phyloP scores from a whole-genome alignment of 208 protist genomes.

The Wallacemonas rigidus region DNA sequence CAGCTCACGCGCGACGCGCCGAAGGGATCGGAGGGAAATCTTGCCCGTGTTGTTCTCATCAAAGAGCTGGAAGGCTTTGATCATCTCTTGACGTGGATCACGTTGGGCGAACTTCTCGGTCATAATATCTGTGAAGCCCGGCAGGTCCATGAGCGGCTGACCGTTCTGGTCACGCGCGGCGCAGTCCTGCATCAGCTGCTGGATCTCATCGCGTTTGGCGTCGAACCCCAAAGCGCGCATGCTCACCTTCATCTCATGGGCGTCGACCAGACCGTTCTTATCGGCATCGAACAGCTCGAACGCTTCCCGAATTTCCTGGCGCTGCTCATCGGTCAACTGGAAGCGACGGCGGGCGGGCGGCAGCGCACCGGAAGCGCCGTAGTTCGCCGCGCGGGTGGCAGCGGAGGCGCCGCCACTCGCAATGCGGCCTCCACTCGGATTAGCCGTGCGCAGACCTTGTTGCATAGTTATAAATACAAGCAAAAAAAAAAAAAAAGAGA shows the following conservation, averaged over 20 bases:
- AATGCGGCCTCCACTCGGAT: conserved; percentile 36
- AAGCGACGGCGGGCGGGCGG: conserved; percentile 76
- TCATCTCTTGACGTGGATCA: conserved; percentile 94
- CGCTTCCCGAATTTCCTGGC: conserved; percentile 99
- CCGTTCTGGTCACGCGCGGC: conserved; percentile 79
- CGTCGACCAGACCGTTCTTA: conserved; percentile 96
- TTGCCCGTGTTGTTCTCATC: conserved; percentile 96
- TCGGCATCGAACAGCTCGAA: conserved; percentile 99
- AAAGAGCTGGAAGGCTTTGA: conserved; percentile 96
- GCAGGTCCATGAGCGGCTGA: conserved; percentile 88
- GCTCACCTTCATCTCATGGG: conserved; percentile 99
- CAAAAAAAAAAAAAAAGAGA: conserved; percentile 7
- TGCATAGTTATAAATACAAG: conserved; percentile 2
- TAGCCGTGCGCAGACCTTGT: conserved; percentile 22
- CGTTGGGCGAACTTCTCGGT: conserved; percentile 92
- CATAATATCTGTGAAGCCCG: conserved; percentile 94
- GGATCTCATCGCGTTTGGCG: conserved; percentile 95
- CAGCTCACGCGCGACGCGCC: conserved; percentile 92
- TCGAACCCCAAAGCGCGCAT: conserved; percentile 99
- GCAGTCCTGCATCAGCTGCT: conserved; percentile 88
- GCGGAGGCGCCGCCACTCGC: conserved; percentile 44
- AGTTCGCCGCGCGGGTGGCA: conserved; percentile 9
- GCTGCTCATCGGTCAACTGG: conserved; percentile 98
- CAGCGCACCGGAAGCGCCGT: conserved; percentile 22
- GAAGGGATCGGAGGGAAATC: conserved; percentile 94